These are phyloP conservation scores for Yarrowia alimentaria DNA, from an alignment of 805 yeast species.

Conservation along the genomic window DNA sequence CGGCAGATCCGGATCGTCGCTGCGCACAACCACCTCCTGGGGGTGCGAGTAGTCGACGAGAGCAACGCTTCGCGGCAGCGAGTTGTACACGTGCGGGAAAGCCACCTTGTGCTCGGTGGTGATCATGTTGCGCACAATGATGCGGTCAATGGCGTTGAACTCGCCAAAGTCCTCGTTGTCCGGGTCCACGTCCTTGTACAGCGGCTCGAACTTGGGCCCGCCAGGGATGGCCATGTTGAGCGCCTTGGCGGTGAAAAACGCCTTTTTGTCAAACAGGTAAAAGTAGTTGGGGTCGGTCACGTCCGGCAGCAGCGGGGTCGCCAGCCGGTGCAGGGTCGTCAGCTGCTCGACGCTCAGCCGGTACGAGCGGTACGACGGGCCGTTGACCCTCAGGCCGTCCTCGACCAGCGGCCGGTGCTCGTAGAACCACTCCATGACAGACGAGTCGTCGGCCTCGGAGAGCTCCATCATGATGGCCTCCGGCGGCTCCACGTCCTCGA, in stretches of 20 bases:
- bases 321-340: constrained; percentile 62
- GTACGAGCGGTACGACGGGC: constrained; percentile 78
- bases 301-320: constrained; percentile 70
- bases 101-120: constrained; percentile 85
- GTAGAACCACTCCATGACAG: constrained; percentile 73
- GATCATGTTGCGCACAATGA: constrained; percentile 73
- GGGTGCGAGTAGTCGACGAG: constrained; percentile 66
- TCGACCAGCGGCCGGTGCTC: constrained; percentile 73
- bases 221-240: constrained; percentile 85
- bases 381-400: constrained; percentile 56
- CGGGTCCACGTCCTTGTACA: constrained; percentile 61
- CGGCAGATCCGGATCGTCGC: constrained; percentile 51
- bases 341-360: constrained; percentile 57
- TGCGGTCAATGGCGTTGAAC: constrained; percentile 83
- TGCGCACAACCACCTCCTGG: constrained; percentile 48
- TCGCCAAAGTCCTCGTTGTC: constrained; percentile 80
- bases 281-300: constrained; percentile 56
- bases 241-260: constrained; percentile 89
- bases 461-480: constrained; percentile 69
- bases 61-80: constrained; percentile 64
- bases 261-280: constrained; percentile 71
- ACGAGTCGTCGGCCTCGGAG: constrained; percentile 60
- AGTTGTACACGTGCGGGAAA: constrained; percentile 79
- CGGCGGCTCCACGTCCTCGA: constrained; percentile 67
- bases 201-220: constrained; percentile 93